Percentiles rank a stretch among this genome's conserved stretches.
These are phyloP conservation scores for Talaromyces atroroseus DNA, from an alignment of 2,329 filamentous ascomycete genomes.

Conservation along the genomic window DNA sequence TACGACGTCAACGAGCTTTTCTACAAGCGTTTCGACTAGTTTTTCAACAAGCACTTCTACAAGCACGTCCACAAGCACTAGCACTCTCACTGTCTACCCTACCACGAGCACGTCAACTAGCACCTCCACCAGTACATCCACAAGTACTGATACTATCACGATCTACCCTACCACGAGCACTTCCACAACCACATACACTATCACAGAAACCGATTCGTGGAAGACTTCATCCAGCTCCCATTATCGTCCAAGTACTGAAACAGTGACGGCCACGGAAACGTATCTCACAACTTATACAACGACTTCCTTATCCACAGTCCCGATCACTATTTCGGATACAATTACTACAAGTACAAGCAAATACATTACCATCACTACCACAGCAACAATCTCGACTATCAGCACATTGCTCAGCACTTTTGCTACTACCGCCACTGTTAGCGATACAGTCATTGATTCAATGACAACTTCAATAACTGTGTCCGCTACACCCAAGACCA, in stretches of 20 bases:
- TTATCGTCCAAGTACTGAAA: not conserved
- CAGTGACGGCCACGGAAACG: not conserved
- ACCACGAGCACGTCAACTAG: not conserved
- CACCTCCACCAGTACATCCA: not conserved
- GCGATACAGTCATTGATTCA: not conserved
- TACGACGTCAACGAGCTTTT: not conserved
- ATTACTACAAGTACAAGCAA: slow-evolving; percentile 3
- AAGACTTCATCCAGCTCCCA: too few relatives aligned
- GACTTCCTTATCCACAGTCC: not conserved
- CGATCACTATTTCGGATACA: slow-evolving; percentile 7
- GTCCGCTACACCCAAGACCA: not conserved
- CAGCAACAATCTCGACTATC: not conserved
- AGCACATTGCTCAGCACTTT: not conserved
- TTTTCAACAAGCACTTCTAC: not conserved
- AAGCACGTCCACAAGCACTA: not conserved
- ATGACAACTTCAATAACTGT: not conserved
- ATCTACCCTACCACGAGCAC: not conserved
- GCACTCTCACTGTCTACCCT: not conserved
- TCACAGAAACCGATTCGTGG: not conserved
- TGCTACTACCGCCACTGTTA: not conserved
- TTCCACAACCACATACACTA: slow-evolving; percentile 1
- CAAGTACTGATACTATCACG: not conserved
- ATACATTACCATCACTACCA: not conserved
- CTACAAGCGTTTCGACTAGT: not conserved
- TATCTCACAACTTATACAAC: slow-evolving; percentile 11